Percentiles rank a stretch among this genome's conserved stretches.
phyloP scores from a whole-genome alignment of 2,329 filamentous ascomycete genomes.

The Orbilia brochopaga region DNA sequence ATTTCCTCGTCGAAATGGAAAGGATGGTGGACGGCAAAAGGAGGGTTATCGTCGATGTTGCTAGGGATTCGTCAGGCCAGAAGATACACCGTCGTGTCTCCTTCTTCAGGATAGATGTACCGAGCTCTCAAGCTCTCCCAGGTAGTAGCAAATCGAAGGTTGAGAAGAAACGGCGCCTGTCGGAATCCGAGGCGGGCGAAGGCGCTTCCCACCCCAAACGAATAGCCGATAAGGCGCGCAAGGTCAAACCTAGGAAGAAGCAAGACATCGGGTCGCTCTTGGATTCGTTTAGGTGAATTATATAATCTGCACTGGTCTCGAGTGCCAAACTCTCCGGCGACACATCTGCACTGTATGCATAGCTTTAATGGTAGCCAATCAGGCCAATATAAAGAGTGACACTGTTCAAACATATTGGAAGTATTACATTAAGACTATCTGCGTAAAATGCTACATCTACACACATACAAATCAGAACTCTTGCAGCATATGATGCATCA shows the following conservation, averaged over 20 bases:
- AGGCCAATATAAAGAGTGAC: too few relatives aligned
- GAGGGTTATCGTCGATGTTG: constrained; percentile 31
- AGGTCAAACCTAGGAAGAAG: constrained; percentile 27
- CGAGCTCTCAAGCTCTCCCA: background rate
- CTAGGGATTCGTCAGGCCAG: background rate
- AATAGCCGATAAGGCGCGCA: constrained; percentile 13
- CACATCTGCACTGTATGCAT: background rate
- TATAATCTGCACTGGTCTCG: too few relatives aligned
- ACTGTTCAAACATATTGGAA: too few relatives aligned
- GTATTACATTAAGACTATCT: too few relatives aligned
- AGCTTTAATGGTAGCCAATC: background rate
- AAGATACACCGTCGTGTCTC: constrained; percentile 10
- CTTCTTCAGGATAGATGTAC: constrained; percentile 18
- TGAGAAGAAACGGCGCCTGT: constrained; percentile 20
- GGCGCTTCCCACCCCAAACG: constrained; percentile 9
- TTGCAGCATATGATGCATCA: too few relatives aligned
- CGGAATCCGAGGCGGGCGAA: background rate
- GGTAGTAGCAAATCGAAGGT: background rate
- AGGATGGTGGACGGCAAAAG: constrained; percentile 10
- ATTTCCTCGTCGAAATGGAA: constrained; percentile 27
- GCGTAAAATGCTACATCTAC: too few relatives aligned
- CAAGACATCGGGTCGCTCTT: constrained; percentile 36
- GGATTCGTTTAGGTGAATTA: constrained; percentile 24
- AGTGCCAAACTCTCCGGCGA: background rate
- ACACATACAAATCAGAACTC: too few relatives aligned